These are phyloP conservation scores for Sclerotinia nivalis DNA, from an alignment of 2,329 filamentous ascomycete species.

Conservation along the genomic window DNA sequence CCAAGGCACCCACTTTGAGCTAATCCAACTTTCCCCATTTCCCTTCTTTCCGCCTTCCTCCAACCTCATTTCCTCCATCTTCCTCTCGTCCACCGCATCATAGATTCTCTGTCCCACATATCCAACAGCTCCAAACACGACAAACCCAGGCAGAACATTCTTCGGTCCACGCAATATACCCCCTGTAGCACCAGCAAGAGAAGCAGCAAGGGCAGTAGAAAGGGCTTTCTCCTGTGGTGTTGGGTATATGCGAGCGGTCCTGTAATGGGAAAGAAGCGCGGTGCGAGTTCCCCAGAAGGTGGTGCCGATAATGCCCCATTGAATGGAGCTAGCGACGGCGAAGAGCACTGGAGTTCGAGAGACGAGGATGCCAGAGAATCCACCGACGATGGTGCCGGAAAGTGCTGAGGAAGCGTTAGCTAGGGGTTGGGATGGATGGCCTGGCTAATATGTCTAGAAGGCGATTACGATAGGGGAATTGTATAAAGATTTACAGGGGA, in stretches of 20 bases:
- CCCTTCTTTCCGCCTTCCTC: conserved; percentile 41
- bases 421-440: background rate
- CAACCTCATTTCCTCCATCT: conserved; percentile 24
- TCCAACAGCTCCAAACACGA: conserved; percentile 61
- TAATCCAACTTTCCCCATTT: conserved; percentile 45
- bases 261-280: conserved; percentile 50
- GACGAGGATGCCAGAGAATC: conserved; percentile 69
- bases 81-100: conserved; percentile 50
- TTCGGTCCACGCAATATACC: conserved; percentile 58
- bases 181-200: conserved; percentile 66
- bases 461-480: background rate
- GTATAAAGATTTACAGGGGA: background rate
- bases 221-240: conserved; percentile 60
- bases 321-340: conserved; percentile 69
- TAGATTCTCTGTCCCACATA: conserved; percentile 57
- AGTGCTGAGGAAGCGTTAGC: conserved; percentile 9
- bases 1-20: conserved; percentile 71
- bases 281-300: conserved; percentile 66
- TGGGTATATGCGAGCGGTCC: conserved; percentile 37
- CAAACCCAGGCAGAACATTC: conserved; percentile 55
- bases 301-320: conserved; percentile 78
- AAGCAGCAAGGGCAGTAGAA: conserved; percentile 71
- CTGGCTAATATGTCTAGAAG: background rate
- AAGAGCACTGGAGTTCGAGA: conserved; percentile 69
- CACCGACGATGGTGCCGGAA: conserved; percentile 64